Conservation (phyloP, 257 asterid genomes). For the Craterostigma plantagineum region DNA sequence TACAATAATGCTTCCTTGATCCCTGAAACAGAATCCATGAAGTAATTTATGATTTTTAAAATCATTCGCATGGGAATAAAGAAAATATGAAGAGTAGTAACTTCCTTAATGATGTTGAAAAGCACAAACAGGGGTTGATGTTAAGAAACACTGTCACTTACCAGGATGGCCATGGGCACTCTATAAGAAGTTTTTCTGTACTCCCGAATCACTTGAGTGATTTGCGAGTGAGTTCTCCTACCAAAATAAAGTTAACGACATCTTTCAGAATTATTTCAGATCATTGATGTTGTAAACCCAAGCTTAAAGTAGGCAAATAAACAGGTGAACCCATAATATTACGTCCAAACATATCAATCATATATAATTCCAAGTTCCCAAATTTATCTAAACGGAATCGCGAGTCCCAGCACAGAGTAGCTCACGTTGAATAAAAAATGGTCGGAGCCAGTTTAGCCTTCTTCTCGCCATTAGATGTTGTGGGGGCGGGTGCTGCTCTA, state of each 20-base stretch:
- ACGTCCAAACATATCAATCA: background rate
- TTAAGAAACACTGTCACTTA: no score
- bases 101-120: background rate
- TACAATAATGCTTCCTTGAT: constrained; percentile 82
- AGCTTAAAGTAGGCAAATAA: background rate
- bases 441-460: constrained; percentile 37
- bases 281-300: background rate
- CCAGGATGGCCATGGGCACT: constrained; percentile 83
- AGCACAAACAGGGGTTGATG: no score
- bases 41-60: constrained; percentile 1
- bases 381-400: background rate
- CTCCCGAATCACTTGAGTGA: constrained; percentile 76
- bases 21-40: constrained; percentile 34
- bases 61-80: background rate
- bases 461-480: constrained; percentile 25
- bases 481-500: constrained; percentile 20
- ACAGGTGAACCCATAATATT: background rate
- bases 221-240: constrained; percentile 92
- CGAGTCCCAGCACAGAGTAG: constrained; percentile 3
- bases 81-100: no score
- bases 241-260: constrained; percentile 7
- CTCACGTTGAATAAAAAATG: constrained; percentile 80
- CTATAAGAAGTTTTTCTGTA: constrained; percentile 74
- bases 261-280: constrained; percentile 7
- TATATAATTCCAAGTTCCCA: background rate